Conservation (phyloP, 2,329 filamentous ascomycete genomes). For the Fusarium penzigii region DNA sequence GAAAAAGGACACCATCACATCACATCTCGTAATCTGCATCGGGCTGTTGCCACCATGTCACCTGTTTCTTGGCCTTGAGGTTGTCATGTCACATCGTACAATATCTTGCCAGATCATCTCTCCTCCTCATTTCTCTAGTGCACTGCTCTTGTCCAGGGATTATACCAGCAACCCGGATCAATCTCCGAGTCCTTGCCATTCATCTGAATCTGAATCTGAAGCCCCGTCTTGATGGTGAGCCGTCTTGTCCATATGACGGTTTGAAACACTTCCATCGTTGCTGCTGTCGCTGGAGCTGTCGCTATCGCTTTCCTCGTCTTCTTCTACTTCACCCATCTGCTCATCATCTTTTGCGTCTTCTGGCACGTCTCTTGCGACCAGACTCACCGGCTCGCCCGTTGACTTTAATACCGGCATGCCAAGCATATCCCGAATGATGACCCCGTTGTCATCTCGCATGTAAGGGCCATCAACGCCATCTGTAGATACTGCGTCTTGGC, state of each 20-base stretch:
- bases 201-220: constrained; percentile 21
- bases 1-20: too few species aligned
- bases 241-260: constrained; percentile 1
- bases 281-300: neutral
- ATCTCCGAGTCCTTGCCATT: constrained; percentile 29
- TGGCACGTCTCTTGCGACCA: constrained; percentile 25
- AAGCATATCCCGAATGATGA: constrained; percentile 45
- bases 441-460: constrained; percentile 55
- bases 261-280: constrained; percentile 3
- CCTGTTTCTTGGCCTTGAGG: neutral
- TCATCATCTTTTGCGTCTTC: constrained; percentile 29
- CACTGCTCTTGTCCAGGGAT: constrained; percentile 2
- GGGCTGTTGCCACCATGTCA: too few species aligned
- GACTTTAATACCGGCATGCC: constrained; percentile 41
- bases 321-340: constrained; percentile 14
- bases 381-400: constrained; percentile 34
- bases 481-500: constrained; percentile 16
- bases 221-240: constrained; percentile 21
- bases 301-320: constrained; percentile 7
- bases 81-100: neutral
- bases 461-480: constrained; percentile 48
- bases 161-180: constrained; percentile 9
- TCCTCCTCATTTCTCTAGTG: neutral
- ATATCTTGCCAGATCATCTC: too few species aligned
- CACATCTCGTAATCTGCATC: too few species aligned